A percentile compares a stretch with the other conserved stretches of the same genome.
phyloP scores from a whole-genome alignment of 805 yeast genomes.

The Wickerhamomyces hampshirensis region DNA sequence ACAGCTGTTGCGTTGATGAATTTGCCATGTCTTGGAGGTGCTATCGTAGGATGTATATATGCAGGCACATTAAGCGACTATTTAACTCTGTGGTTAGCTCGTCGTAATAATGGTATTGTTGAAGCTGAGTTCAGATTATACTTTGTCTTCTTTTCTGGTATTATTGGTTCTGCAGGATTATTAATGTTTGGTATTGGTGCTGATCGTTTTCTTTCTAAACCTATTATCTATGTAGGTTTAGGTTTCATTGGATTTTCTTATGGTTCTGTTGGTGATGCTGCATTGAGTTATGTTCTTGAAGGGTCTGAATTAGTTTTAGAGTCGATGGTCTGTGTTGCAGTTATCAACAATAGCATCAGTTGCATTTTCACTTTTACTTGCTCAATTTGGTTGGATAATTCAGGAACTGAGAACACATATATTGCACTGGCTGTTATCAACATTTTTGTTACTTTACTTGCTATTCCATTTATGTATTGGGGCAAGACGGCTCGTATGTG shows the following conservation, averaged over 20 bases:
- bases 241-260: constrained; percentile 66
- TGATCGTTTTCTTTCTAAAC: constrained; percentile 48
- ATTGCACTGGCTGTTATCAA: constrained; percentile 58
- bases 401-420: constrained; percentile 55
- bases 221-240: constrained; percentile 51
- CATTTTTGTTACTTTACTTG: constrained; percentile 49
- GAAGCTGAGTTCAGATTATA: constrained; percentile 65
- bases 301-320: constrained; percentile 68
- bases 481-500: constrained; percentile 56
- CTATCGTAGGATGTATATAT: constrained; percentile 58
- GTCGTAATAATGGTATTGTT: constrained; percentile 51
- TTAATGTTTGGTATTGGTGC: constrained; percentile 65
- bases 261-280: constrained; percentile 69
- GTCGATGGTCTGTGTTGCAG: constrained; percentile 64
- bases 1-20: constrained; percentile 73
- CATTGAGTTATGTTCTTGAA: constrained; percentile 64
- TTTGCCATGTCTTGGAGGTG: constrained; percentile 63
- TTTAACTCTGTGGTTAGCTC: constrained; percentile 58
- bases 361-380: constrained; percentile 65
- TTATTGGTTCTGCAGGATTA: constrained; percentile 58
- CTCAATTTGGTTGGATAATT: constrained; percentile 51
- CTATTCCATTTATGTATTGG: constrained; percentile 53
- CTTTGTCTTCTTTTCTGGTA: constrained; percentile 49
- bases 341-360: constrained; percentile 60
- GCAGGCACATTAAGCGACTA: constrained; percentile 59